Evolutionary conservation across 495 filamentous ascomycete genomes (phyloP).

Genomic region (Thermothielavioides terrestris): DNA sequence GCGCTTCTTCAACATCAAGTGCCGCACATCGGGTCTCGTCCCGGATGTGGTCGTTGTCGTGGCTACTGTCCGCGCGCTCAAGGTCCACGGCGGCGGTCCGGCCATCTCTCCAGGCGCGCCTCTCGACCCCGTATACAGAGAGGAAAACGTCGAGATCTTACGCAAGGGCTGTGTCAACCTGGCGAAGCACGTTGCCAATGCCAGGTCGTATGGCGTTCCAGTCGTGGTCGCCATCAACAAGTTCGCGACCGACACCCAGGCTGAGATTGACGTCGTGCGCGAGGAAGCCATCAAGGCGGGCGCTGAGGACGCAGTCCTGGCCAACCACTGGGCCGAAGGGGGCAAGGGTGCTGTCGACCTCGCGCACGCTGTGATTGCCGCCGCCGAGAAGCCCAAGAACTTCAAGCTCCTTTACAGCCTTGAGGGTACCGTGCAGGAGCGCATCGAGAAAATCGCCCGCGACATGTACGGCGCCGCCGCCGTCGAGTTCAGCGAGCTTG

Average conservation of each 20-base stretch:
- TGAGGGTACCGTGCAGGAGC: slow-evolving; percentile 73
- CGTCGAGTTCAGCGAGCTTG: slow-evolving; percentile 89
- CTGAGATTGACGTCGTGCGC: slow-evolving; percentile 78
- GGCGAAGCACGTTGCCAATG: slow-evolving; percentile 87
- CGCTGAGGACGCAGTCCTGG: slow-evolving; percentile 84
- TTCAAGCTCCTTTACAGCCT: slow-evolving; percentile 83
- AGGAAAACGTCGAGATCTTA: slow-evolving; percentile 87
- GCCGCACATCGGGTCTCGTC: slow-evolving; percentile 81
- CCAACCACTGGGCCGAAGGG: slow-evolving; percentile 96
- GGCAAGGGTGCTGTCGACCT: slow-evolving; percentile 85
- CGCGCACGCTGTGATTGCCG: slow-evolving; percentile 75
- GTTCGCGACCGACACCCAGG: slow-evolving; percentile 87
- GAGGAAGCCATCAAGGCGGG: slow-evolving; percentile 90
- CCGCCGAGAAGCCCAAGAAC: slow-evolving; percentile 75
- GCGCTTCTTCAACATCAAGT: slow-evolving; percentile 99
- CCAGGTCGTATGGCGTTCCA: slow-evolving; percentile 77
- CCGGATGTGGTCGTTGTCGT: slow-evolving; percentile 93
- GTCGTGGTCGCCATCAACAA: slow-evolving; percentile 98
- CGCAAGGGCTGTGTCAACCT: slow-evolving; percentile 87
- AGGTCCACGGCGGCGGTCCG: slow-evolving; percentile 93
- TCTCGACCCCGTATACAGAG: slow-evolving; percentile 75
- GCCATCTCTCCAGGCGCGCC: slow-evolving; percentile 79
- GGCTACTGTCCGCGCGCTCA: slow-evolving; percentile 88
- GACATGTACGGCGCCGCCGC: slow-evolving; percentile 88
- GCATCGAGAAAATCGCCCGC: slow-evolving; percentile 84